Evolutionary conservation across 257 asterid species (phyloP), one percentile per base, ranked within the genome.

Genomic region (Misopates orontium): DNA sequence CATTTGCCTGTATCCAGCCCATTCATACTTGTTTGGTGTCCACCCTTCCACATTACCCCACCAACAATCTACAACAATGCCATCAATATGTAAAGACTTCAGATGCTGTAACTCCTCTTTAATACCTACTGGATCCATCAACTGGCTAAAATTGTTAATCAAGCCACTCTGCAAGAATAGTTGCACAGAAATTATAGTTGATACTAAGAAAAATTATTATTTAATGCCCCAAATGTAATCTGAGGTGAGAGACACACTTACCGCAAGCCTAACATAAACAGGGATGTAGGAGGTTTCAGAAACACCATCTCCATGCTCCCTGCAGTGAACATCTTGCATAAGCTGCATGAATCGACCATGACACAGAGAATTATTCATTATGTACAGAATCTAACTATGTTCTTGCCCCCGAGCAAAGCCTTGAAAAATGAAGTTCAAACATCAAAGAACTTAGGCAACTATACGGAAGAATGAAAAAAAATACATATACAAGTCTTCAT

Each of bases 41-140:
- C 87, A 84, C 11, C 89, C 88, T 74, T 87, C 91, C 60, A 87
- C 82, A 49, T 82, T 77, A 32, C 91, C 95, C 95, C 95, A 87
- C 87, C 87, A 78, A 77, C 95, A 86, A 73, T 84, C 82, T 20
- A 87, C 85, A 59, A 80, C 78, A 73, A 84, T 77, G 5, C 95
- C 95, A 75, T 84, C 88, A 58, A 84, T 83, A 50, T 53, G 39
- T 66, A 87, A 74, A 9, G 89, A 78, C 74, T 81, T 82, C 64
- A 84, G 79, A 66, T 78, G 77, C 45, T 64, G 86, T 25, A 87
- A 69, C 71, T 87, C 91, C 79, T 77, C 87, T 70, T 73, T 82
- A 57, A 87, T 82, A 67, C 82, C 85, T 67, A 75, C 87, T 36
- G 91, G 89, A 80, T 87, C 87, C 77, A 84, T 75, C 82, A 84